phyloP scores from a whole-genome alignment of 1,284 basidiomycete genomes.

The Irpex sp. region DNA sequence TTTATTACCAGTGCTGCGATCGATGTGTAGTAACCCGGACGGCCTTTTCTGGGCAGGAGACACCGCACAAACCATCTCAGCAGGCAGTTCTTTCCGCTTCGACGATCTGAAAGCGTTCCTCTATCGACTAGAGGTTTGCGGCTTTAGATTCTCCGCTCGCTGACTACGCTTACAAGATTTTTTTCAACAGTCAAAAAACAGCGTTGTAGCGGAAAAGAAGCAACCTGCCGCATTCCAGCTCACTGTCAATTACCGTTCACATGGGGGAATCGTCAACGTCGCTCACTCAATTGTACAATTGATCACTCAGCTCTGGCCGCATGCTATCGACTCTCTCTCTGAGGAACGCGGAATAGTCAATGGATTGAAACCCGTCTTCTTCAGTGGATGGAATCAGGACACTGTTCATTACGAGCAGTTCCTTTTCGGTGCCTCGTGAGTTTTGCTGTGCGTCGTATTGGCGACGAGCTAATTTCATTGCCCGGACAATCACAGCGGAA shows the following conservation, averaged over 20 bases:
- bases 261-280: slow-evolving; percentile 62
- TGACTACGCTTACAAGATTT: neutral
- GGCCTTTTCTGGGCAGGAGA: slow-evolving; percentile 80
- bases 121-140: slow-evolving; percentile 50
- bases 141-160: neutral
- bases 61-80: slow-evolving; percentile 74
- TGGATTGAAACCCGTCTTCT: slow-evolving; percentile 61
- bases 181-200: neutral
- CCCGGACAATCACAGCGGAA: slow-evolving; percentile 31
- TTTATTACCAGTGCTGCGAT: slow-evolving; percentile 47
- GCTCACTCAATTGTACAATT: slow-evolving; percentile 64
- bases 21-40: slow-evolving; percentile 56
- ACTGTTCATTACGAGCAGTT: slow-evolving; percentile 55
- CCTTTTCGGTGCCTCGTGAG: slow-evolving; percentile 47
- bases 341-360: slow-evolving; percentile 56
- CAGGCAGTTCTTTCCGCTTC: slow-evolving; percentile 70
- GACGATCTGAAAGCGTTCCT: slow-evolving; percentile 68
- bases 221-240: slow-evolving; percentile 56
- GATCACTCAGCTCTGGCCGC: slow-evolving; percentile 59
- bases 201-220: slow-evolving; percentile 5
- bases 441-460: neutral
- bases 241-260: slow-evolving; percentile 65
- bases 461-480: no score
- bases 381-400: slow-evolving; percentile 50
- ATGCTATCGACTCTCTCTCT: slow-evolving; percentile 59